phyloP scores from a whole-genome alignment of 768 basidiomycete genomes.

The Boletus rubropictus region DNA sequence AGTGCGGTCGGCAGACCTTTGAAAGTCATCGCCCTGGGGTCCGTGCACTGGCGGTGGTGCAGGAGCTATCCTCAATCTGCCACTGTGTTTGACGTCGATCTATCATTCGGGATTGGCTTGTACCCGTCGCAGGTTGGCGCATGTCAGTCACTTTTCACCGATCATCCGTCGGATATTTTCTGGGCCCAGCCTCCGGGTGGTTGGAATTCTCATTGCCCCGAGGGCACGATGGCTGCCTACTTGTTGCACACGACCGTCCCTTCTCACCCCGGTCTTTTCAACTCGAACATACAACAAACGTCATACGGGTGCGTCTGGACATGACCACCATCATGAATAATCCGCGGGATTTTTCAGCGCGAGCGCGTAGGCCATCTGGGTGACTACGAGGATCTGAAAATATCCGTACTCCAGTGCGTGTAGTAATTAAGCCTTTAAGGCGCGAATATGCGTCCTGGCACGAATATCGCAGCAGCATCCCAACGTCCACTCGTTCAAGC shows the following conservation, averaged over 20 bases:
- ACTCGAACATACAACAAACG: too few species aligned
- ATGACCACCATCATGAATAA: background rate
- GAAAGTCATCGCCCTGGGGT: background rate
- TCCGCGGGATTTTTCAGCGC: too few species aligned
- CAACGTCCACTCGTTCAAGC: background rate
- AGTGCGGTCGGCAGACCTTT: background rate
- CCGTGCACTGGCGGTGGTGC: background rate
- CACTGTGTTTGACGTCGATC: background rate
- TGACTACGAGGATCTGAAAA: background rate
- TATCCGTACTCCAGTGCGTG: background rate
- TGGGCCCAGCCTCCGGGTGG: too few species aligned
- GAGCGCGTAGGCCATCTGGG: too few species aligned
- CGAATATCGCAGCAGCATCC: background rate
- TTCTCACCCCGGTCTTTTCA: background rate
- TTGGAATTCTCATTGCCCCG: too few species aligned
- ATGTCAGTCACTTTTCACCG: too few species aligned
- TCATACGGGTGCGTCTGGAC: background rate
- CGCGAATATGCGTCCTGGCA: too few species aligned
- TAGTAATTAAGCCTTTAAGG: too few species aligned
- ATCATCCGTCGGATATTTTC: background rate
- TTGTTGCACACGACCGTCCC: background rate
- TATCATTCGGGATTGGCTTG: background rate
- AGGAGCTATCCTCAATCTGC: background rate
- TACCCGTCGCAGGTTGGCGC: background rate
- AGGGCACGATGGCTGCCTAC: too few species aligned